A percentile compares a stretch with the other conserved stretches of the same genome.
Conservation (phyloP, 805 yeast genomes). For the Candida multigemmis region DNA sequence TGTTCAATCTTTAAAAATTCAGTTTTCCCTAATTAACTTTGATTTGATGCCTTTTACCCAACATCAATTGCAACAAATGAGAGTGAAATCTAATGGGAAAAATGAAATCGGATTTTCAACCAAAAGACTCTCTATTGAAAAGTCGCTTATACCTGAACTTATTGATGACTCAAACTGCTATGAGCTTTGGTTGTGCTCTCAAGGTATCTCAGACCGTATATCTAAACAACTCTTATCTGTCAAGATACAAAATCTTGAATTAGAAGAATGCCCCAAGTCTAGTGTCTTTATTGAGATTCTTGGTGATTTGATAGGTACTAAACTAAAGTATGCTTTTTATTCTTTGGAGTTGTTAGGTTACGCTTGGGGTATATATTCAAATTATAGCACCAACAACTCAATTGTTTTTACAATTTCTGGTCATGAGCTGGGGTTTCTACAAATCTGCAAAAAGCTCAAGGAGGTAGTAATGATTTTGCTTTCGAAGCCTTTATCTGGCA, state of each 20-base stretch:
- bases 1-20: not conserved
- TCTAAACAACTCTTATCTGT: constrained; percentile 34
- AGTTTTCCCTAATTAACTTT: constrained; percentile 3
- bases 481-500: constrained; percentile 14
- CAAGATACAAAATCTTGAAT: constrained; percentile 26
- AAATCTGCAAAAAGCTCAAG: constrained; percentile 24
- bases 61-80: constrained; percentile 10
- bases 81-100: constrained; percentile 14
- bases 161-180: constrained; percentile 19
- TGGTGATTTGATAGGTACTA: constrained; percentile 35
- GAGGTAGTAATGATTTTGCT: constrained; percentile 12
- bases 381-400: constrained; percentile 45
- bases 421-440: constrained; percentile 26
- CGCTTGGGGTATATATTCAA: constrained; percentile 48
- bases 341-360: constrained; percentile 47
- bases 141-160: constrained; percentile 30
- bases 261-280: constrained; percentile 23
- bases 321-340: constrained; percentile 36
- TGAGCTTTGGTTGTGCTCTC: constrained; percentile 47
- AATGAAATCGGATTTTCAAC: constrained; percentile 14
- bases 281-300: constrained; percentile 47
- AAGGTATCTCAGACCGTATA: constrained; percentile 10
- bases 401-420: constrained; percentile 49
- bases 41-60: constrained; percentile 26
- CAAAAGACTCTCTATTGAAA: constrained; percentile 11